phyloP scores from a whole-genome alignment of 1,139 yeast genomes.

The Debaryomycetaceae sp. region DNA sequence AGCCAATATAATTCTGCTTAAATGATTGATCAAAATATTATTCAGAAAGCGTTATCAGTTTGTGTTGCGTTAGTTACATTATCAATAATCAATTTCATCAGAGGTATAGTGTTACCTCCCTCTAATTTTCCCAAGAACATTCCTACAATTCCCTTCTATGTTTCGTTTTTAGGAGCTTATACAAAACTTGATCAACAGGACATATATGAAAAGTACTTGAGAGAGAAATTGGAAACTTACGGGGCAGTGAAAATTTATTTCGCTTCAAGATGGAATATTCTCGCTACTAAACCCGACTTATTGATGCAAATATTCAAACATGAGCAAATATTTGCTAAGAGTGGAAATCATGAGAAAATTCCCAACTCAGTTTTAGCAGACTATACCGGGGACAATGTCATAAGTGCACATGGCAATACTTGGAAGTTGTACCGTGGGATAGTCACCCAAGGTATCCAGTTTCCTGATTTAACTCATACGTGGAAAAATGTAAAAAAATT shows the following conservation, averaged over 20 bases:
- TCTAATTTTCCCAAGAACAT: slow-evolving; percentile 36
- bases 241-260: slow-evolving; percentile 63
- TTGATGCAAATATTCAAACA: slow-evolving; percentile 47
- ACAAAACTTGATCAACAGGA: slow-evolving; percentile 49
- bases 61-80: neutral
- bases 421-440: slow-evolving; percentile 52
- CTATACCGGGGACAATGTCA: slow-evolving; percentile 62
- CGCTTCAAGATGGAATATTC: slow-evolving; percentile 62
- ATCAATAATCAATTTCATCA: slow-evolving; percentile 8
- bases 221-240: slow-evolving; percentile 39
- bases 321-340: slow-evolving; percentile 51
- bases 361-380: slow-evolving; percentile 54
- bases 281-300: slow-evolving; percentile 49
- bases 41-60: neutral
- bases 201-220: slow-evolving; percentile 40
- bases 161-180: slow-evolving; percentile 47
- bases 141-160: slow-evolving; percentile 63
- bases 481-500: slow-evolving; percentile 29
- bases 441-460: slow-evolving; percentile 49
- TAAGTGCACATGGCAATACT: slow-evolving; percentile 55
- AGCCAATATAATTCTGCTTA: neutral
- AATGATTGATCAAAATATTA: neutral
- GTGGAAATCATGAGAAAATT: slow-evolving; percentile 59
- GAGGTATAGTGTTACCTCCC: slow-evolving; percentile 27
- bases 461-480: slow-evolving; percentile 41